Evolutionary conservation across 345 rosid genomes (phyloP), one percentile per base, ranked within the genome.

Genomic region (Populus nigra): DNA sequence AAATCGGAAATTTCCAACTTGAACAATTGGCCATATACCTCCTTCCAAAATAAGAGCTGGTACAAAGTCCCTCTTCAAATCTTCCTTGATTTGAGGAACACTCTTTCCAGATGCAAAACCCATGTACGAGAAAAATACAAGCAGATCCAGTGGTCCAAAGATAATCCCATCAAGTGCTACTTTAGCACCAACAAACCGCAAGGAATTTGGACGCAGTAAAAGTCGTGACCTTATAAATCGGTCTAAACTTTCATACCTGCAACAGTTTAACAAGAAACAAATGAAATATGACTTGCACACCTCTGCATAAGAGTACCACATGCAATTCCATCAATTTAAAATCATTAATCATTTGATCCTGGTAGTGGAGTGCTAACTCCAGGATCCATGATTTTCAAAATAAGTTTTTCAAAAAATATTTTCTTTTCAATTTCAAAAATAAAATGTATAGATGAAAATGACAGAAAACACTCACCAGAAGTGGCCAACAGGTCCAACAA

Each of bases 401-500:
- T 2, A n/a, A 69, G 13, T 9, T 17, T 33, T 72, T 72, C 70
- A 25, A 36, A 66, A 18, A 66, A 66, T 16, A 23, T 15, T 25
- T 73, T 38, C 68, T 23, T n/a, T 59, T 61, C 25, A 38, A 35
- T 36, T 73, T 41, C 25, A n/a, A 7, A n/a, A 35, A 29, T 43
- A 41, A 38, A 65, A 53, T 50, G 17, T 23, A 61, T 27, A 17
- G 65, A 31, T 23, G 22, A 36, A 55, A 39, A 50, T 25, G 33
- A 50, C 1, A 36, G 53, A 10, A 23, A 47, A 33, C 16, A 31
- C 76, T 75, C 53, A 86, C 87, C 84, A 84, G 71, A 55, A 79
- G 67, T 86, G 88, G 65, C 85, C 88, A 55, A 81, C 76, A 22
- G 87, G 88, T 81, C 86, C 88, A 71, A 86, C 85, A 71, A 86